Percentiles rank a stretch among this genome's conserved stretches.
These are phyloP conservation scores for Acanthamoeba quina DNA, from an alignment of 208 protist genomes.

Conservation along the genomic window DNA sequence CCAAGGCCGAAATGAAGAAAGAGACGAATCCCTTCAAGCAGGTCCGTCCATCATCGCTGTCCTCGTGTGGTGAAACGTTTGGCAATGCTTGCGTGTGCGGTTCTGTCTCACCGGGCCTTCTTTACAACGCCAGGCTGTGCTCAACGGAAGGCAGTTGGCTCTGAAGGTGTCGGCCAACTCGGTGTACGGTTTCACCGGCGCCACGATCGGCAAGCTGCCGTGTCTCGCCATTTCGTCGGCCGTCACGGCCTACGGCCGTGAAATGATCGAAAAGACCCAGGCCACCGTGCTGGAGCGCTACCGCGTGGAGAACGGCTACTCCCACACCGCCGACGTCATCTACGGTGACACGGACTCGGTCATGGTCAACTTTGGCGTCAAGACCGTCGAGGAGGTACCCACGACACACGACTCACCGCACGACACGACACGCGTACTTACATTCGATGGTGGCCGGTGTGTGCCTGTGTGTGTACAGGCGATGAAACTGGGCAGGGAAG, in stretches of 20 bases:
- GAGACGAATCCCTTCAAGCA: constrained; percentile 91
- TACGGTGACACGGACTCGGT: constrained; percentile 99
- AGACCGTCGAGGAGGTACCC: constrained; percentile 78
- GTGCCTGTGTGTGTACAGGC: constrained; percentile 49
- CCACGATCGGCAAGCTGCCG: constrained; percentile 98
- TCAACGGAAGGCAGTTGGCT: constrained; percentile 98
- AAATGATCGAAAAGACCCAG: constrained; percentile 99
- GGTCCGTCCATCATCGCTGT: not conserved
- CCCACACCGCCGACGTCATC: constrained; percentile 96
- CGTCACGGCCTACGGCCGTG: constrained; percentile 96
- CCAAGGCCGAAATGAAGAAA: constrained; percentile 91
- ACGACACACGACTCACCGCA: not conserved
- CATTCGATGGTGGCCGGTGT: constrained; percentile 77
- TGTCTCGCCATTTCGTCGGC: constrained; percentile 96
- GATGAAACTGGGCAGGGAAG: constrained; percentile 91
- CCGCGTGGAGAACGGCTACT: constrained; percentile 92
- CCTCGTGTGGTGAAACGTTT: too few relatives aligned
- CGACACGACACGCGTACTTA: constrained; percentile 88
- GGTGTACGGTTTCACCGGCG: constrained; percentile 99
- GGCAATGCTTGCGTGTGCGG: not conserved
- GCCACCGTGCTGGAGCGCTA: constrained; percentile 94
- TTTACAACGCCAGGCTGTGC: constrained; percentile 86
- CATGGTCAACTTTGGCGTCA: constrained; percentile 98
- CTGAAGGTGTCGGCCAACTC: constrained; percentile 99
- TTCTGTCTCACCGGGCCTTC: not conserved